phyloP scores from a whole-genome alignment of 176 grass and related monocot genomes.

The Avena sativa region DNA sequence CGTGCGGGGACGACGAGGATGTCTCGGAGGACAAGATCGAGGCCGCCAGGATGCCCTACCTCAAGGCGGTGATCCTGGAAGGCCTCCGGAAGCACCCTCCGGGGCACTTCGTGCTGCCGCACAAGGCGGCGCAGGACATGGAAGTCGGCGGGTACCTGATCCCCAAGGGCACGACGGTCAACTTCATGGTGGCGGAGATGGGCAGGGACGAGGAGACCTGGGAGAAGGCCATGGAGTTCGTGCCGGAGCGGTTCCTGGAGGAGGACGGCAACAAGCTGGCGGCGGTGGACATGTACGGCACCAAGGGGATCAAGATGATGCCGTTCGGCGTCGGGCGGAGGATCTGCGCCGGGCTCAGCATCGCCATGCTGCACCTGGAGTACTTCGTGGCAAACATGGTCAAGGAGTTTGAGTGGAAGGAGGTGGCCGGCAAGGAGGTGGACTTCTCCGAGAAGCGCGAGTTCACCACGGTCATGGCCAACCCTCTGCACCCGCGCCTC shows the following conservation, averaged over 20 bases:
- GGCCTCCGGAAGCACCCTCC: conserved; percentile 58
- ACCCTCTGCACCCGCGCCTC: conserved; percentile 48
- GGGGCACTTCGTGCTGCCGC: conserved; percentile 42
- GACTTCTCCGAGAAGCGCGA: conserved; percentile 54
- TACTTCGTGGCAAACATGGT: background rate
- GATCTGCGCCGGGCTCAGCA: conserved; percentile 50
- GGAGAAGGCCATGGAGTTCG: conserved; percentile 48
- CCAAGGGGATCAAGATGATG: conserved; percentile 66
- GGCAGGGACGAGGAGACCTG: conserved; percentile 35
- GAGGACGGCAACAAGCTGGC: conserved; percentile 36
- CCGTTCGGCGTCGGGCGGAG: conserved; percentile 20
- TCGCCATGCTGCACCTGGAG: conserved; percentile 32
- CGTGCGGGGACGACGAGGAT: background rate
- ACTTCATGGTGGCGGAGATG: conserved; percentile 49
- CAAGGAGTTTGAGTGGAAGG: background rate
- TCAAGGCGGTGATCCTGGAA: conserved; percentile 60
- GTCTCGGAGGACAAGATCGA: background rate
- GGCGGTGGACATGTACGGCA: conserved; percentile 58
- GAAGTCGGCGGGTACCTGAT: conserved; percentile 41
- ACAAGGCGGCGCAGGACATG: conserved; percentile 48
- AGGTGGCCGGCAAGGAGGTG: conserved; percentile 49
- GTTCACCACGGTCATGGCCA: conserved; percentile 64
- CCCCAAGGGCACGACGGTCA: conserved; percentile 48
- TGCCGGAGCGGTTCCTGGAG: conserved; percentile 55
- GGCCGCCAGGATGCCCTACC: conserved; percentile 37